Percentiles rank a stretch among this genome's conserved stretches.
Evolutionary conservation across 2,329 filamentous ascomycete genomes (phyloP).

Genomic region (Bipolaris sorokiniana): DNA sequence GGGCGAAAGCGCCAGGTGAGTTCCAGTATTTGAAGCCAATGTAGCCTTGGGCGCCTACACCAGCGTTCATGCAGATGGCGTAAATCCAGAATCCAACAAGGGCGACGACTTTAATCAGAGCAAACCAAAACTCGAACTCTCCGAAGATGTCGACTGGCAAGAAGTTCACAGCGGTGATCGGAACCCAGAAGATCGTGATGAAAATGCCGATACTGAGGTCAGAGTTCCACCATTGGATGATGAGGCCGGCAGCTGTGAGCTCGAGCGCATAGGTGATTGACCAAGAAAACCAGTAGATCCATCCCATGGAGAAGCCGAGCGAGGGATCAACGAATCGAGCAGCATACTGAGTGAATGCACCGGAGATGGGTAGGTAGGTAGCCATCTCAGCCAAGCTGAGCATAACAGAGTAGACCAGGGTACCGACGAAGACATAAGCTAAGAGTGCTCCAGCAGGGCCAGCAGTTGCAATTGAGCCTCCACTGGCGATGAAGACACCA

Average conservation of each 20-base stretch:
- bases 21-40: constrained; percentile 77
- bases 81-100: constrained; percentile 79
- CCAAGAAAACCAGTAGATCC: constrained; percentile 85
- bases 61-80: constrained; percentile 75
- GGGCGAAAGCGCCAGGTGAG: constrained; percentile 70
- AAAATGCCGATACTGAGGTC: constrained; percentile 71
- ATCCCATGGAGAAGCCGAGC: constrained; percentile 78
- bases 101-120: constrained; percentile 76
- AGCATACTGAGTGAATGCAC: constrained; percentile 78
- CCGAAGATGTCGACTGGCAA: constrained; percentile 75
- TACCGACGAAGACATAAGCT: constrained; percentile 62
- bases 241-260: constrained; percentile 72
- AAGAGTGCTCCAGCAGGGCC: constrained; percentile 57
- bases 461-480: constrained; percentile 54
- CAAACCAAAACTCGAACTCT: constrained; percentile 80
- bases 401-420: constrained; percentile 79
- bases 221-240: constrained; percentile 76
- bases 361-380: constrained; percentile 76
- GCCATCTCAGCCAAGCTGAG: constrained; percentile 69
- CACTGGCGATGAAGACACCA: constrained; percentile 61
- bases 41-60: constrained; percentile 69
- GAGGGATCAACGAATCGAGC: constrained; percentile 75
- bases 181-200: constrained; percentile 73
- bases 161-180: constrained; percentile 73
- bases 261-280: constrained; percentile 75